phyloP scores from a whole-genome alignment of 371 early-diverging fungal genomes.

The Mortierella sp. region DNA sequence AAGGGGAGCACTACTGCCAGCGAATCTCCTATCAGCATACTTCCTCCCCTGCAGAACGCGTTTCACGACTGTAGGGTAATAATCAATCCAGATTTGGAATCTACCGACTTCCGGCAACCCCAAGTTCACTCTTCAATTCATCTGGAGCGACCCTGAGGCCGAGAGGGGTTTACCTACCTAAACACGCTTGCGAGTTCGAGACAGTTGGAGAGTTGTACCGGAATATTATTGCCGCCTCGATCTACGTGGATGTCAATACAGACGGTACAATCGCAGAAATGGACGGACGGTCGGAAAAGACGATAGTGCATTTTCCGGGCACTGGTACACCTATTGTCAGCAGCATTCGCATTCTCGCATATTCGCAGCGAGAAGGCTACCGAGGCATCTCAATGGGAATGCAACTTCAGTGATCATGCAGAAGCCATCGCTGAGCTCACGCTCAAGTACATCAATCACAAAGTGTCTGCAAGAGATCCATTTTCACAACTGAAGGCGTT shows the following conservation, averaged over 20 bases:
- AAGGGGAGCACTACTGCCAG: conserved; percentile 7
- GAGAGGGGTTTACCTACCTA: not conserved
- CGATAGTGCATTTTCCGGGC: not conserved
- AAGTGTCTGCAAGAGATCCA: too few relatives aligned
- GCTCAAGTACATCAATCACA: too few relatives aligned
- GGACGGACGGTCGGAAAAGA: conserved; percentile 13
- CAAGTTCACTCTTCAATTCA: conserved; percentile 35
- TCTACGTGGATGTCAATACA: conserved; percentile 15
- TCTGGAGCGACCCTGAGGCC: conserved; percentile 37
- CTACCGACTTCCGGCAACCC: conserved; percentile 19
- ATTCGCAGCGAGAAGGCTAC: too few relatives aligned
- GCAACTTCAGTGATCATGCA: too few relatives aligned
- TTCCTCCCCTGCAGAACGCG: conserved; percentile 30
- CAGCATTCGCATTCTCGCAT: too few relatives aligned
- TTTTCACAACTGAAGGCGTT: too few relatives aligned
- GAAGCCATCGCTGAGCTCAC: too few relatives aligned
- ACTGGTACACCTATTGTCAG: too few relatives aligned
- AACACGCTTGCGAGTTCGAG: not conserved
- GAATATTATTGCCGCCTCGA: conserved; percentile 6
- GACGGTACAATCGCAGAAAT: conserved; percentile 27
- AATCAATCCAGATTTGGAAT: conserved; percentile 43
- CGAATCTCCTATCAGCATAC: conserved; percentile 20
- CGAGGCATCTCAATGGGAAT: too few relatives aligned
- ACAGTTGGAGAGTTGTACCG: conserved; percentile 28
- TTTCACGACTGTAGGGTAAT: conserved; percentile 7